These are phyloP conservation scores for Fusarium floridanum DNA, from an alignment of 2,329 filamentous ascomycete species.

Conservation along the genomic window DNA sequence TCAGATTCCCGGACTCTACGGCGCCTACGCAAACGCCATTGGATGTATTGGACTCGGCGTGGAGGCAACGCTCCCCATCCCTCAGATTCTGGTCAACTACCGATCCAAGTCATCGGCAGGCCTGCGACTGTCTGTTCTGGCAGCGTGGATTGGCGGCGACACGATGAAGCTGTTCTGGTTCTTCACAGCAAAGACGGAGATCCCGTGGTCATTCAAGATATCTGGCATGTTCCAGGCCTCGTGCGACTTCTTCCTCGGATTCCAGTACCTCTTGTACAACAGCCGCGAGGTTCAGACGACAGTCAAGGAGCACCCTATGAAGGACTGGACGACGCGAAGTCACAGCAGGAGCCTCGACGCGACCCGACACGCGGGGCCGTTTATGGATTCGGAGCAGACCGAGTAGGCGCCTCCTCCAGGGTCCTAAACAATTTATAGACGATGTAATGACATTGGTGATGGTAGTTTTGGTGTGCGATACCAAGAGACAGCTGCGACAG, in stretches of 20 bases:
- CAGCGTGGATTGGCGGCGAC: slow-evolving; percentile 84
- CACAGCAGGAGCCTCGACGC: slow-evolving; percentile 56
- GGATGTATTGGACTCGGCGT: slow-evolving; percentile 83
- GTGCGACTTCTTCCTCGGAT: slow-evolving; percentile 80
- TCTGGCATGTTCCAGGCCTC: slow-evolving; percentile 85
- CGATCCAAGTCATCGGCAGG: slow-evolving; percentile 79
- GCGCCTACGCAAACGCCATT: slow-evolving; percentile 74
- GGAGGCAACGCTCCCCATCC: slow-evolving; percentile 85
- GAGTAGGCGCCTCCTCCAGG: slow-evolving; percentile 9
- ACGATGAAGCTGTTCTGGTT: slow-evolving; percentile 92
- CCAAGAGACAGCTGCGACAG: slow-evolving; percentile 7
- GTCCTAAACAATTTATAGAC: slow-evolving; percentile 19
- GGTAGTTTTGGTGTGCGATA: slow-evolving; percentile 18
- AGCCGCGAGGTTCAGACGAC: slow-evolving; percentile 55
- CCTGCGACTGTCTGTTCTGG: slow-evolving; percentile 80
- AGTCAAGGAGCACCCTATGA: slow-evolving; percentile 56
- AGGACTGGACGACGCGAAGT: slow-evolving; percentile 48
- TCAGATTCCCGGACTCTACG: slow-evolving; percentile 68
- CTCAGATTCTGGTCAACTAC: slow-evolving; percentile 81
- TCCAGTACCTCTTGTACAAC: slow-evolving; percentile 81
- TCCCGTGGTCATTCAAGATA: slow-evolving; percentile 84
- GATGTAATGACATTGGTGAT: slow-evolving; percentile 33
- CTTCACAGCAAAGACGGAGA: slow-evolving; percentile 76
- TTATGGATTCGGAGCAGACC: slow-evolving; percentile 51
- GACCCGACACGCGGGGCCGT: slow-evolving; percentile 55